Conservation (phyloP, 768 basidiomycete species). For the Rhizopogon roseolus region DNA sequence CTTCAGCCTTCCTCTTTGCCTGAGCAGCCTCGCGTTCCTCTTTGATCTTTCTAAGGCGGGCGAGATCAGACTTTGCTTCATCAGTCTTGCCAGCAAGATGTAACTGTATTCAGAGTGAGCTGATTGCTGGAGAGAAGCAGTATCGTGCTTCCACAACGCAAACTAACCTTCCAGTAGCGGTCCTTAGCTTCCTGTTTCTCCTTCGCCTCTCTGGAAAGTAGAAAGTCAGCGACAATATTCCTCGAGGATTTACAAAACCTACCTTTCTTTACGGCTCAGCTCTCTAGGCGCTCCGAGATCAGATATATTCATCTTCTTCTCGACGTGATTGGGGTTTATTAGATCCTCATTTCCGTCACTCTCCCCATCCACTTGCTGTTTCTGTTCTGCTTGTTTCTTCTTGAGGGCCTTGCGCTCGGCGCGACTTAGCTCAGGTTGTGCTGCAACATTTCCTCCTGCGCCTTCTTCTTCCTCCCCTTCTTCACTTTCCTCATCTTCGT, state of each 20-base stretch:
- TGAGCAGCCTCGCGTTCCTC: constrained; percentile 86
- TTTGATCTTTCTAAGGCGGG: constrained; percentile 79
- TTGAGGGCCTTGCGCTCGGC: constrained; percentile 75
- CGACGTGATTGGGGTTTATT: constrained; percentile 74
- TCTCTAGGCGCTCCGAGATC: constrained; percentile 65
- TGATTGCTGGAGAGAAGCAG: not conserved
- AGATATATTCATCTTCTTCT: constrained; percentile 71
- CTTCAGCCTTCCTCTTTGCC: constrained; percentile 84
- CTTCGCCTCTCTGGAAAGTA: constrained; percentile 70
- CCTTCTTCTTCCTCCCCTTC: constrained; percentile 23
- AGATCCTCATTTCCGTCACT: constrained; percentile 65
- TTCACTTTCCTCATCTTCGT: constrained; percentile 36
- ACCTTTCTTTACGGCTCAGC: constrained; percentile 65
- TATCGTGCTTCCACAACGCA: not conserved
- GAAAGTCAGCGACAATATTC: not conserved
- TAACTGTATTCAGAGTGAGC: constrained; percentile 35
- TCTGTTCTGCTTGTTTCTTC: constrained; percentile 63
- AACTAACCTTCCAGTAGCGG: constrained; percentile 75
- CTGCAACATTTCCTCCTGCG: constrained; percentile 21
- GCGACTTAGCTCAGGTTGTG: constrained; percentile 59
- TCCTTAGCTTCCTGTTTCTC: constrained; percentile 90
- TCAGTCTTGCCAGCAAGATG: constrained; percentile 84
- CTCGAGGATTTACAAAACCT: constrained; percentile 7
- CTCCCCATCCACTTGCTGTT: constrained; percentile 37
- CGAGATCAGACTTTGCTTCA: constrained; percentile 84